phyloP scores from a whole-genome alignment of 106 monocot genomes.

The Dendrobium chrysotoxum region DNA sequence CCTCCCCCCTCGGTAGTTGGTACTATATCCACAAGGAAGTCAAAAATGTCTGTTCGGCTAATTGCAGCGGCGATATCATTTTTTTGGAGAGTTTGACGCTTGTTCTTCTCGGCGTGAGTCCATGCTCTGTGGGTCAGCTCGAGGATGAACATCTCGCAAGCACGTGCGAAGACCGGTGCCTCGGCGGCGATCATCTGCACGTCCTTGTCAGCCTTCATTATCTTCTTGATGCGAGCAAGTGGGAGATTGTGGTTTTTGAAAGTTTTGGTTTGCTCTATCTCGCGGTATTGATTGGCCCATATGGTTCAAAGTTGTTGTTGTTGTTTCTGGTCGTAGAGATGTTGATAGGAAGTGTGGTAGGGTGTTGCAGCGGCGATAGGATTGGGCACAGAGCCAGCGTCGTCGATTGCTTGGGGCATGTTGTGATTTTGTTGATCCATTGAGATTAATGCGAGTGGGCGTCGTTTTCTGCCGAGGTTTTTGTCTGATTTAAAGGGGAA shows the following conservation, averaged over 20 bases:
- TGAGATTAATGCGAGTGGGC: too few relatives aligned
- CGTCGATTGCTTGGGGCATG: too few relatives aligned
- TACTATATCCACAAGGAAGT: slow-evolving; percentile 32
- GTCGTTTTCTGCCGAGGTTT: too few relatives aligned
- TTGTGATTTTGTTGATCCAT: too few relatives aligned
- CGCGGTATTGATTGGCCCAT: slow-evolving; percentile 70
- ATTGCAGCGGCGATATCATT: slow-evolving; percentile 55
- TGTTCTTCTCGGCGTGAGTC: slow-evolving; percentile 49
- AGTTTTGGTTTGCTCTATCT: slow-evolving; percentile 69
- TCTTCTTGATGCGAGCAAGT: slow-evolving; percentile 85
- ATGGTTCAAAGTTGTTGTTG: too few relatives aligned
- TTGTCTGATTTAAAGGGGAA: too few relatives aligned
- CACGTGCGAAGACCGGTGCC: slow-evolving; percentile 60
- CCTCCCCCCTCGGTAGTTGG: not conserved
- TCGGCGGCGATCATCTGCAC: slow-evolving; percentile 83
- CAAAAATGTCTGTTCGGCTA: slow-evolving; percentile 47
- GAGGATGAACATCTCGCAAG: slow-evolving; percentile 55
- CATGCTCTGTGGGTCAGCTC: slow-evolving; percentile 47
- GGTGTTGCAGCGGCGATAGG: too few relatives aligned
- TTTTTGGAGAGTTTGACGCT: slow-evolving; percentile 43
- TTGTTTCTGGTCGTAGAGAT: too few relatives aligned
- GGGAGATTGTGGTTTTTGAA: slow-evolving; percentile 78
- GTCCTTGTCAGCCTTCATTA: slow-evolving; percentile 93
- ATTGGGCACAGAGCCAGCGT: too few relatives aligned
- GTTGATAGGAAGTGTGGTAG: too few relatives aligned